Conservation (phyloP, 805 yeast genomes). For the Saccharomyces paradoxus region DNA sequence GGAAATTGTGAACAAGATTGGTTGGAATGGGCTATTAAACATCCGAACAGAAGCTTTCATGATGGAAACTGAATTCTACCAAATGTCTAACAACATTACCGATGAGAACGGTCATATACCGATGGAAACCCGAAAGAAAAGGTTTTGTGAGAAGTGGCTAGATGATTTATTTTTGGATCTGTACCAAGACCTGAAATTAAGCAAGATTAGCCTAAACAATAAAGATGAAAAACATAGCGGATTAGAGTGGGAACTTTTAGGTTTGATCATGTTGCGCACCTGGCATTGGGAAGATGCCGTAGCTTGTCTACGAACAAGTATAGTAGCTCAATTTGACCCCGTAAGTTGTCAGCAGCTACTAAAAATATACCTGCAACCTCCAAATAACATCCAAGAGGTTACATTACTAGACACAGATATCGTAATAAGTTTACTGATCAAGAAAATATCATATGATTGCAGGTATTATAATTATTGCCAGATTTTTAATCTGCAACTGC, state of each 20-base stretch:
- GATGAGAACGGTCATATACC: slow-evolving; percentile 11
- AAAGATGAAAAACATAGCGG: slow-evolving; percentile 44
- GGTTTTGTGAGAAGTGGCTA: slow-evolving; percentile 30
- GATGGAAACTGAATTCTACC: slow-evolving; percentile 61
- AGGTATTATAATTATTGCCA: slow-evolving; percentile 58
- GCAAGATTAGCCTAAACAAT: slow-evolving; percentile 22
- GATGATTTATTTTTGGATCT: slow-evolving; percentile 29
- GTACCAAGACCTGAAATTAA: slow-evolving; percentile 30
- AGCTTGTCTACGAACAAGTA: slow-evolving; percentile 46
- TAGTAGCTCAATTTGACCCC: slow-evolving; percentile 53
- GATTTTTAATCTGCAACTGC: slow-evolving; percentile 35
- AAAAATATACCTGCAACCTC: slow-evolving; percentile 29
- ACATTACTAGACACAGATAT: slow-evolving; percentile 29
- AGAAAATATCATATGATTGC: slow-evolving; percentile 51
- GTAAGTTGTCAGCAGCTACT: slow-evolving; percentile 47
- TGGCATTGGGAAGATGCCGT: slow-evolving; percentile 41
- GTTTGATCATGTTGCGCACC: slow-evolving; percentile 43
- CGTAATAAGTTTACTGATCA: slow-evolving; percentile 37
- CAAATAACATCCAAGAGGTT: background rate
- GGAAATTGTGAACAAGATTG: slow-evolving; percentile 54
- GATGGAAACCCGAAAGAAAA: slow-evolving; percentile 17
- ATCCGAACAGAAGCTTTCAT: slow-evolving; percentile 66
- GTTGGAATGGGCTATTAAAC: slow-evolving; percentile 74
- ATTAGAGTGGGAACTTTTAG: slow-evolving; percentile 68
- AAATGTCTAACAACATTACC: background rate